Base-by-base conservation (phyloP, 768 basidiomycete genomes). In the Amanita rubescens region DNA sequence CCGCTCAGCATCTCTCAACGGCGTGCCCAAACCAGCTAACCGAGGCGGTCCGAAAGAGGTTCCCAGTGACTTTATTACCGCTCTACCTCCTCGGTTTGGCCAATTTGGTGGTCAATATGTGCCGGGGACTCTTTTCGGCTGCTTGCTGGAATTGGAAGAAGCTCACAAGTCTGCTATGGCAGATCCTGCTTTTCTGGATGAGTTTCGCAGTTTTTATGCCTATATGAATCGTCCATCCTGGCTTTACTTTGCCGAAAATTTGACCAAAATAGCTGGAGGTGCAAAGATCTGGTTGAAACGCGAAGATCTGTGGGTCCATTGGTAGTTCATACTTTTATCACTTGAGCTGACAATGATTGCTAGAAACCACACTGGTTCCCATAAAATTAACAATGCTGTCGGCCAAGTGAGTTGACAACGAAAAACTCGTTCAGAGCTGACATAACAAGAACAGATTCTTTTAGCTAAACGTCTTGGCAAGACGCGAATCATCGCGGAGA, bases 381-480 rank as follows among this genome's bases (percentile, higher is more conserved):
- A 99, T 71, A 99, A 98, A 70, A 98, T 99, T 65, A 98, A 98
- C 71, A 99, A 99, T 67, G 95, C 95, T 20, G 87, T 99, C 55
- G 96, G 96, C 33, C 94, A 95, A 77, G 87, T 84, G 27, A 43
- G 44, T 24, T 25, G 33, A 27, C 46, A 15, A 15, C 24, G 15
- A 49, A 27, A 33, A 19, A 25, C 14, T 17, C 17, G 11, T 17
- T 39, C n/a, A 20, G 17, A 33, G 22, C 27, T 33, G 4, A 32
- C 24, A 34, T 32, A 38, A 27, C 32, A 50, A 7, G 49, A 44
- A 2, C 65, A 95, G 88, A 94, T 98, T 57, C 76, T 99, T 15
- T 81, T 99, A 24, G 96, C 96, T n/a, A 80, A 81, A 43, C 82
- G 96, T 42, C 73, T 98, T 55, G 96, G 96, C 17, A 99, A 99